phyloP scores from a whole-genome alignment of 2,329 filamentous ascomycete species.

The Colletotrichum eremochloae region DNA sequence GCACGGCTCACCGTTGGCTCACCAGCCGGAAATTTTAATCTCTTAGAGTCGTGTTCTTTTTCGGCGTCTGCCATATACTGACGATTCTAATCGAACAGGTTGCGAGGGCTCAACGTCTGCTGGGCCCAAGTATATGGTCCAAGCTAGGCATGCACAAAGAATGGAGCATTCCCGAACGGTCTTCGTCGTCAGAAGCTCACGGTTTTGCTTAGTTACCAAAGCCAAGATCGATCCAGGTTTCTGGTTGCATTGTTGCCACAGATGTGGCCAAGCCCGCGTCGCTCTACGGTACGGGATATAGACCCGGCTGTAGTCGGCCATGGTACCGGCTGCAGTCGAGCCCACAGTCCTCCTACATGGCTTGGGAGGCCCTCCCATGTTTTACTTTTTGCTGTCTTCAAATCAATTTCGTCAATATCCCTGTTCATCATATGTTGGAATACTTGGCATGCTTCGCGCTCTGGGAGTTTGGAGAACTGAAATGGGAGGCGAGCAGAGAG shows the following conservation, averaged over 20 bases:
- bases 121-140: neutral
- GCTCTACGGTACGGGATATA: neutral
- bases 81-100: neutral
- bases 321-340: constrained; percentile 14
- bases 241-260: neutral
- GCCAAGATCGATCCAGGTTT: neutral
- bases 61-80: neutral
- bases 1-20: constrained; percentile 7
- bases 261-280: constrained; percentile 4
- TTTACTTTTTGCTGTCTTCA: neutral
- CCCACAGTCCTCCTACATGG: neutral
- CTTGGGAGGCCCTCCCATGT: neutral
- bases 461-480: neutral
- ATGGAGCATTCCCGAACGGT: neutral
- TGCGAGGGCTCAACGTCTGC: neutral
- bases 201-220: neutral
- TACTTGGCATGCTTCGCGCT: neutral
- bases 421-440: neutral
- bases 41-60: neutral
- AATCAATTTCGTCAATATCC: neutral
- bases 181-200: neutral
- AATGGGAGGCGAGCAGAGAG: neutral
- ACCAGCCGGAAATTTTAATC: neutral
- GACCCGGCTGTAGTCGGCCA: constrained; percentile 9
- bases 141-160: neutral